Conservation (phyloP, 148 eudicot genomes). For the Fallopia convolvulus region DNA sequence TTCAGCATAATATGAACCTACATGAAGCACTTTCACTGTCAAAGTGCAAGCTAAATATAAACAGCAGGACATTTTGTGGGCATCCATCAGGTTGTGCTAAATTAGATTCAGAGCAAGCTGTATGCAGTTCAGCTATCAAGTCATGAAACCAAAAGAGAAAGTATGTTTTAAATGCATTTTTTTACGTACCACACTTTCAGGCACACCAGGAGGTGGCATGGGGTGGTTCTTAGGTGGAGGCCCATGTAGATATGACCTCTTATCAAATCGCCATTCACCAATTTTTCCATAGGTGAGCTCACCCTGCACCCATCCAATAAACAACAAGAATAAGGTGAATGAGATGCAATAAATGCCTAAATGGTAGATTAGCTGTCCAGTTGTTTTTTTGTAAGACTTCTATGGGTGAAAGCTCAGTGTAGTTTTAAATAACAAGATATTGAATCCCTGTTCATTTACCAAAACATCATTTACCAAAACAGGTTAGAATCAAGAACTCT, state of each 20-base stretch:
- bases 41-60: not conserved
- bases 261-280: constrained; percentile 97
- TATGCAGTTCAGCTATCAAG: not conserved
- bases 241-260: constrained; percentile 71
- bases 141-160: not conserved
- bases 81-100: not conserved
- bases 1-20: not conserved
- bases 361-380: not conserved
- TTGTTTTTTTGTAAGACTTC: too few species aligned
- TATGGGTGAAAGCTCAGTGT: too few species aligned
- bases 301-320: constrained; percentile 39
- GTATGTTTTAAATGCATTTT: not conserved
- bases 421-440: not conserved
- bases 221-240: constrained; percentile 78
- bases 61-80: not conserved
- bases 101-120: not conserved
- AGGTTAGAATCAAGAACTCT: not conserved
- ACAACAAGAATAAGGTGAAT: constrained; percentile 2
- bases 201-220: constrained; percentile 94
- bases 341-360: not conserved
- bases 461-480: not conserved
- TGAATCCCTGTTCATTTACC: not conserved
- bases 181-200: constrained; percentile 94
- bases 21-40: not conserved
- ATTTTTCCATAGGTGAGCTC: constrained; percentile 85